These are phyloP conservation scores for Podaxis carcinomalis DNA, from an alignment of 768 basidiomycete species.

Conservation along the genomic window DNA sequence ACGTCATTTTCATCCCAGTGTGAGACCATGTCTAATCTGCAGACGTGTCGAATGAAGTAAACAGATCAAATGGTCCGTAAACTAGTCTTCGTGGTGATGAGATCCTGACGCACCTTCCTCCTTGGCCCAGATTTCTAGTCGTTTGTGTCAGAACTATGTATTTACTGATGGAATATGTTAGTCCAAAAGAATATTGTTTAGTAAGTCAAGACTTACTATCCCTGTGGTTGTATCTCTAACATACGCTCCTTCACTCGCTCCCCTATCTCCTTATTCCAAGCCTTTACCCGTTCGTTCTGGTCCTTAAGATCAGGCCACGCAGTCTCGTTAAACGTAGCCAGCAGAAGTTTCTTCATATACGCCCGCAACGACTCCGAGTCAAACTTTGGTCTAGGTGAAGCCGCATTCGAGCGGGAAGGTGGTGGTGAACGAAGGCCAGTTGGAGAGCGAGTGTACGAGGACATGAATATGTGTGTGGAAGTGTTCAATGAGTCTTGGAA, in stretches of 20 bases:
- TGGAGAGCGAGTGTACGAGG: slow-evolving; percentile 16
- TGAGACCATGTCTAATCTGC: slow-evolving; percentile 74
- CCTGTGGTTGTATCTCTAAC: slow-evolving; percentile 75
- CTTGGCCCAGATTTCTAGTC: slow-evolving; percentile 81
- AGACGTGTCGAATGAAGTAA: slow-evolving; percentile 4
- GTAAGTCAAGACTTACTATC: slow-evolving; percentile 58
- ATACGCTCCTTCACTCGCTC: slow-evolving; percentile 84
- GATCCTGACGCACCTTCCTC: slow-evolving; percentile 56
- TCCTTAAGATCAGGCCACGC: slow-evolving; percentile 70
- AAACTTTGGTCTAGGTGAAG: slow-evolving; percentile 59
- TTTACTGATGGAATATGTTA: slow-evolving; percentile 47
- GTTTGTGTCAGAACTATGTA: slow-evolving; percentile 85
- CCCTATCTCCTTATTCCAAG: slow-evolving; percentile 81
- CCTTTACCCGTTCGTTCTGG: slow-evolving; percentile 56
- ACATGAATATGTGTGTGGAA: slow-evolving; percentile 15
- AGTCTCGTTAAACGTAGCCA: slow-evolving; percentile 59
- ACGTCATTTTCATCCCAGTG: slow-evolving; percentile 88
- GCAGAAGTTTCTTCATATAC: slow-evolving; percentile 80
- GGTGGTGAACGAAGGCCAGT: slow-evolving; percentile 59
- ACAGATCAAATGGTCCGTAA: not conserved
- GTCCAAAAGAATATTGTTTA: slow-evolving; percentile 9
- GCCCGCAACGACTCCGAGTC: slow-evolving; percentile 68
- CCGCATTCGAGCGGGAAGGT: slow-evolving; percentile 55
- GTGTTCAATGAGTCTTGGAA: not conserved
- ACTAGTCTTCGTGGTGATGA: slow-evolving; percentile 6